These are phyloP conservation scores for Trichoderma sp. DNA, from an alignment of 2,329 filamentous ascomycete genomes.

Conservation along the genomic window DNA sequence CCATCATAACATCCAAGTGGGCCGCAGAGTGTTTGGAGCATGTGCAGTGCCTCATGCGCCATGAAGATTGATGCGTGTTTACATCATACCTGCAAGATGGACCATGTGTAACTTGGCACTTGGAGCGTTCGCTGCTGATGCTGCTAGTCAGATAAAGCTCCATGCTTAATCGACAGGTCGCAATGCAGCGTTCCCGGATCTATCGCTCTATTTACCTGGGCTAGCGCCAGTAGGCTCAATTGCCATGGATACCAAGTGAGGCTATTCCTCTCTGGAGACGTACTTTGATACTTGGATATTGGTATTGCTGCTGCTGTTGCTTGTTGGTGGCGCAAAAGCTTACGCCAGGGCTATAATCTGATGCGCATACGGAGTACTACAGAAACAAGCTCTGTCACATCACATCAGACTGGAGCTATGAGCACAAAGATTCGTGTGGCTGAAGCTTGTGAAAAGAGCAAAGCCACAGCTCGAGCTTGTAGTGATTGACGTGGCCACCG, in stretches of 20 bases:
- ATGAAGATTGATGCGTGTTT: background rate
- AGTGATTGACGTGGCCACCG: conserved; percentile 23
- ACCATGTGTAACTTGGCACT: background rate
- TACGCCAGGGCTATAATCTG: background rate
- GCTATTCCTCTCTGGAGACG: background rate
- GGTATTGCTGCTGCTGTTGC: background rate
- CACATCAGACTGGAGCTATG: background rate
- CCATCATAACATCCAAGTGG: background rate
- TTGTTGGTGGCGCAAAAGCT: background rate
- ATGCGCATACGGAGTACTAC: background rate
- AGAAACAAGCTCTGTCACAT: background rate
- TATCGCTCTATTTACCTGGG: background rate
- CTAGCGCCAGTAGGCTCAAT: background rate
- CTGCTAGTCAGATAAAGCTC: background rate
- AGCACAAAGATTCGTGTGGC: conserved; percentile 12
- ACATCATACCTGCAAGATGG: background rate
- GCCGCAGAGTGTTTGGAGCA: background rate
- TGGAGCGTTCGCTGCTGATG: background rate
- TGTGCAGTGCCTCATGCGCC: background rate
- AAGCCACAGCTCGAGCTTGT: conserved; percentile 18
- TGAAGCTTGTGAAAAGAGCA: conserved; percentile 17
- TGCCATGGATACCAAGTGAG: background rate
- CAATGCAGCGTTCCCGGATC: background rate
- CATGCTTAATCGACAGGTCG: background rate
- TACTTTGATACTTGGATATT: background rate